Conservation (phyloP, 805 yeast genomes). For the Ogataea wickerhamii region DNA sequence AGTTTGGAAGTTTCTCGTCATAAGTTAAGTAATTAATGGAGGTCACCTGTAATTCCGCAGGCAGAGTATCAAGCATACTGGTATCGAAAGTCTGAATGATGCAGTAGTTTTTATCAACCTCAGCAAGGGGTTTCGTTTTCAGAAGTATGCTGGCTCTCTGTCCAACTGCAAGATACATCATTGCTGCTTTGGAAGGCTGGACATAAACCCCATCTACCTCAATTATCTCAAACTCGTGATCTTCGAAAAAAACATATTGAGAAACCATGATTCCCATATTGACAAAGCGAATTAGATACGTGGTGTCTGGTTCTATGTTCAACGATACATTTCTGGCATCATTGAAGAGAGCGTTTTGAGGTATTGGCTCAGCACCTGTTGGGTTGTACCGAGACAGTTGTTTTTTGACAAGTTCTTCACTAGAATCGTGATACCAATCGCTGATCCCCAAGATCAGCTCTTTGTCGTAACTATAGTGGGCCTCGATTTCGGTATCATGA, state of each 20-base stretch:
- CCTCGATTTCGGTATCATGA: constrained; percentile 45
- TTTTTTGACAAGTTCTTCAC: constrained; percentile 41
- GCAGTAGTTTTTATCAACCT: constrained; percentile 47
- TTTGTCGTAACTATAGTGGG: constrained; percentile 59
- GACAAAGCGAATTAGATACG: constrained; percentile 60
- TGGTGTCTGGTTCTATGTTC: constrained; percentile 53
- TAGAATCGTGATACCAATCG: constrained; percentile 62
- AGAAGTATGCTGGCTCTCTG: constrained; percentile 75
- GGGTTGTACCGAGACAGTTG: constrained; percentile 70
- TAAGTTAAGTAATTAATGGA: constrained; percentile 57
- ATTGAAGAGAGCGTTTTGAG: constrained; percentile 61
- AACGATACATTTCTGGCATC: constrained; percentile 58
- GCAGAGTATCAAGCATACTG: constrained; percentile 68
- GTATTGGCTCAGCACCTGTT: constrained; percentile 82
- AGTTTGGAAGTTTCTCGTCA: constrained; percentile 30
- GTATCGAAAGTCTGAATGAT: constrained; percentile 60
- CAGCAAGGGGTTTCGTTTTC: constrained; percentile 42
- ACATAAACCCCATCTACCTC: constrained; percentile 74
- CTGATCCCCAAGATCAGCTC: constrained; percentile 54
- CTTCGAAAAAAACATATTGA: constrained; percentile 65
- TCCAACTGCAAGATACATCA: constrained; percentile 69
- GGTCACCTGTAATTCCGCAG: constrained; percentile 51
- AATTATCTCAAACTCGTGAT: constrained; percentile 65
- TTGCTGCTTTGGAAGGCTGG: constrained; percentile 51
- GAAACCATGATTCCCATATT: constrained; percentile 74